Evolutionary conservation across 805 yeast genomes (phyloP).

Genomic region (Candida taoyuanica): DNA sequence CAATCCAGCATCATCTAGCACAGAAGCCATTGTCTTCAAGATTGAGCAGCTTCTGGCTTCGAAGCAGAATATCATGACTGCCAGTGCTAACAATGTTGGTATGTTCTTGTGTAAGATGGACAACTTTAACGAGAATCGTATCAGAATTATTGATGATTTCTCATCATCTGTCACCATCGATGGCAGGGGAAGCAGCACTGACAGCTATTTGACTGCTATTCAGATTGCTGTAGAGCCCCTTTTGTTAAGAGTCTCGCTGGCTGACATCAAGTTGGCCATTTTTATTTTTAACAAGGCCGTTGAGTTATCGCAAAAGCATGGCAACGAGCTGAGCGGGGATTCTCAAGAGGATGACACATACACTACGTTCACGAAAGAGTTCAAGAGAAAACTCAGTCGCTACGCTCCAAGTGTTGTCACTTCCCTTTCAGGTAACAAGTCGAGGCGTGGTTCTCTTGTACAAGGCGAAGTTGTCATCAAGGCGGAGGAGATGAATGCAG

Average conservation of each 20-base stretch:
- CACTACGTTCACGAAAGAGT: conserved; percentile 55
- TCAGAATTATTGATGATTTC: conserved; percentile 85
- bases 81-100: conserved; percentile 76
- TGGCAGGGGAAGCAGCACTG: conserved; percentile 56
- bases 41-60: conserved; percentile 73
- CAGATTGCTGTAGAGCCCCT: conserved; percentile 76
- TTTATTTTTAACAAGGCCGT: conserved; percentile 70
- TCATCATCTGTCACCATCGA: conserved; percentile 74
- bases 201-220: conserved; percentile 55
- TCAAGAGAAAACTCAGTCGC: conserved; percentile 52
- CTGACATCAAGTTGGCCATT: conserved; percentile 81
- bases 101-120: conserved; percentile 81
- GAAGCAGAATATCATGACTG: conserved; percentile 58
- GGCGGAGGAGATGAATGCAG: conserved; percentile 64
- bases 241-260: conserved; percentile 71
- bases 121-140: conserved; percentile 49
- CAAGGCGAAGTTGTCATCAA: conserved; percentile 44
- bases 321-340: conserved; percentile 23
- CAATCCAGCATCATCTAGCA: conserved; percentile 59
- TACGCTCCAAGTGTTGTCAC: conserved; percentile 68
- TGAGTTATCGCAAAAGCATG: conserved; percentile 23
- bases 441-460: conserved; percentile 17
- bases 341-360: conserved; percentile 16
- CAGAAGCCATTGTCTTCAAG: conserved; percentile 89
- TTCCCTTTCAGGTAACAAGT: conserved; percentile 37